phyloP scores from a whole-genome alignment of 2,329 filamentous ascomycete species.

The Phaeosphaeria sp. region DNA sequence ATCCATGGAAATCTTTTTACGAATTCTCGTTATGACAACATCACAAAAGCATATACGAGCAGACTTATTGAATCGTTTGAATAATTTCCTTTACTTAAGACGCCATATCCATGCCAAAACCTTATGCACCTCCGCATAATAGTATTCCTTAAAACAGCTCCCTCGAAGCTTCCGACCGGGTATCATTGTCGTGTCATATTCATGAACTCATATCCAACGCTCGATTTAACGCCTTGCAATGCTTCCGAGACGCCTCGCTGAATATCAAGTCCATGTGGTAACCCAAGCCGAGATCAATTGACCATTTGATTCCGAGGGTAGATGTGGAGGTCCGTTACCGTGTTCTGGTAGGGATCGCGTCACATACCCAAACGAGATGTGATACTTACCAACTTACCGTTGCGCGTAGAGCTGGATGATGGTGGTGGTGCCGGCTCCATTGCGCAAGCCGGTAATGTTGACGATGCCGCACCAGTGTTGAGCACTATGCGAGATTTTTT shows the following conservation, averaged over 20 bases:
- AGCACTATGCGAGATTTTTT: not conserved
- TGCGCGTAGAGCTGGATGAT: constrained; percentile 49
- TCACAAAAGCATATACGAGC: too few relatives aligned
- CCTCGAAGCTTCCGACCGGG: constrained; percentile 8
- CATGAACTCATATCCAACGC: constrained; percentile 32
- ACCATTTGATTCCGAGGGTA: constrained; percentile 31
- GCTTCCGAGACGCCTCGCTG: constrained; percentile 42
- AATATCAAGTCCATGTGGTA: constrained; percentile 18
- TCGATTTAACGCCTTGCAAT: constrained; percentile 35
- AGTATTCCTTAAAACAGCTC: not conserved
- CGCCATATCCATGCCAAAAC: not conserved
- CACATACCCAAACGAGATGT: constrained; percentile 50
- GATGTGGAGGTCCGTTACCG: constrained; percentile 30
- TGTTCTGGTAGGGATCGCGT: constrained; percentile 39
- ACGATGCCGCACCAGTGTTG: not conserved
- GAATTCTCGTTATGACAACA: too few relatives aligned
- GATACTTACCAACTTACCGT: constrained; percentile 52
- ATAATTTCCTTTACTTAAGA: not conserved
- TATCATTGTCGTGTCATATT: constrained; percentile 9
- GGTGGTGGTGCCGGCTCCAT: constrained; percentile 34
- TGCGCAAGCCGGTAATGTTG: constrained; percentile 44
- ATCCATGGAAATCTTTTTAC: too few relatives aligned
- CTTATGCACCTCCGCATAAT: not conserved
- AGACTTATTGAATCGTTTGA: not conserved
- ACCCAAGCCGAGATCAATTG: constrained; percentile 30